Evolutionary conservation across 179 eudicot genomes (phyloP).

Genomic region (Silene vulgaris): DNA sequence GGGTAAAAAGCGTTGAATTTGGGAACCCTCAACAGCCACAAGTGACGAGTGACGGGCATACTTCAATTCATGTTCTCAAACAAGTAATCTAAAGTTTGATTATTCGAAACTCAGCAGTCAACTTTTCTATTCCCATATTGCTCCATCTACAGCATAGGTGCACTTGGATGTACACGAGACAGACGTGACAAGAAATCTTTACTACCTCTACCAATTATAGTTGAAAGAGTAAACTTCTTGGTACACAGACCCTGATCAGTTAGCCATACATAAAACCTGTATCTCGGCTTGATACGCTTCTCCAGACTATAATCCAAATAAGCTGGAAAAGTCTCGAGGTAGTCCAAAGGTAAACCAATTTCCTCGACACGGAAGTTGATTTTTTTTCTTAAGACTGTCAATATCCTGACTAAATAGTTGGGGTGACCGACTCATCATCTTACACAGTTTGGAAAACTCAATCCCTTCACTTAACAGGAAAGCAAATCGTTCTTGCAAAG

Average conservation of each 20-base stretch:
- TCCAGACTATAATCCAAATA: constrained; percentile 55
- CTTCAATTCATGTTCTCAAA: constrained; percentile 20
- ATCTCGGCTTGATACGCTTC: constrained; percentile 64
- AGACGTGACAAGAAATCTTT: constrained; percentile 36
- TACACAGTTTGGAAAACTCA: constrained; percentile 28
- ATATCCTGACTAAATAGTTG: constrained; percentile 54
- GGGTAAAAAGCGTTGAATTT: too few species aligned
- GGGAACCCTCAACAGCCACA: too few species aligned
- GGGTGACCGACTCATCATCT: constrained; percentile 41
- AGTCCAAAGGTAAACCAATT: constrained; percentile 39
- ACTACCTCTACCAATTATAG: constrained; percentile 53
- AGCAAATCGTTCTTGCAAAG: constrained; percentile 53
- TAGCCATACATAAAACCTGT: constrained; percentile 53
- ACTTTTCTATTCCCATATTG: too few species aligned
- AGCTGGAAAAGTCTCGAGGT: constrained; percentile 43
- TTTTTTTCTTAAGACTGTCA: neutral
- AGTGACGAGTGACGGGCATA: too few species aligned
- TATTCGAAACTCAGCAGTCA: too few species aligned
- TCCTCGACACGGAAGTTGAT: constrained; percentile 23
- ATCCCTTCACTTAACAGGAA: constrained; percentile 7
- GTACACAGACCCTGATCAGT: constrained; percentile 39
- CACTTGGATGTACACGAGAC: too few species aligned
- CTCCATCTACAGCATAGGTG: too few species aligned
- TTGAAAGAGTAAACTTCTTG: constrained; percentile 39
- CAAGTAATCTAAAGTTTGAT: constrained; percentile 23